Percentiles rank a stretch among this genome's conserved stretches.
Evolutionary conservation across 768 basidiomycete genomes (phyloP).

Genomic region (button mushroom (Agaricus bisporus)): DNA sequence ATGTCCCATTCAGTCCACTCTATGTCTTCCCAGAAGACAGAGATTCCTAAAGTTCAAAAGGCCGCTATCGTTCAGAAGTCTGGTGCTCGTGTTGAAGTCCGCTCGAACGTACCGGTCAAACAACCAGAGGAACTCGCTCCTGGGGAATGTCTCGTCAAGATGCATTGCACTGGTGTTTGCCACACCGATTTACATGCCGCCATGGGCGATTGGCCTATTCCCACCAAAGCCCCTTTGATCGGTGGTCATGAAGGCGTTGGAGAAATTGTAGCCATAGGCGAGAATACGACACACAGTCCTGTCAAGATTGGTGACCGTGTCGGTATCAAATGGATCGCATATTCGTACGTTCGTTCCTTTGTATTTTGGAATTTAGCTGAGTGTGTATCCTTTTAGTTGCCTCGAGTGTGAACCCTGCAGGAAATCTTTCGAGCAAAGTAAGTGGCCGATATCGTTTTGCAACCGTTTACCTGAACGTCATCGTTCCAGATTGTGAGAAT

Average conservation of each 20-base stretch:
- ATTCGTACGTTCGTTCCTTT: conserved; percentile 30
- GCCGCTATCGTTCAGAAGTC: conserved; percentile 34
- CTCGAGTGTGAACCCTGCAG: conserved; percentile 72
- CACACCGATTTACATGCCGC: conserved; percentile 80
- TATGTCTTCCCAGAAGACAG: background rate
- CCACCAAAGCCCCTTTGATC: conserved; percentile 58
- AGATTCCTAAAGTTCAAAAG: conserved; percentile 34
- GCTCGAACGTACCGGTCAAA: conserved; percentile 49
- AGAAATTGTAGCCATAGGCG: conserved; percentile 71
- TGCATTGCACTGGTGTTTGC: conserved; percentile 79
- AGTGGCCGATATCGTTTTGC: conserved; percentile 11
- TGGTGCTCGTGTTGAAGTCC: conserved; percentile 29
- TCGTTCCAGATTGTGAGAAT: conserved; percentile 45
- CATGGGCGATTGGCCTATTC: conserved; percentile 74
- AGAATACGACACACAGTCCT: conserved; percentile 48
- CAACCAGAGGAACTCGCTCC: conserved; percentile 50
- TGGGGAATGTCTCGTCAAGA: conserved; percentile 71
- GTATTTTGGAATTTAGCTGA: background rate
- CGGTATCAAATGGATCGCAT: conserved; percentile 78
- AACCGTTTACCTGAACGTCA: background rate
- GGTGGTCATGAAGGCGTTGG: conserved; percentile 88
- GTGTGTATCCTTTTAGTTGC: conserved; percentile 31
- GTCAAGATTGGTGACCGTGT: conserved; percentile 76
- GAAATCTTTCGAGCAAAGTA: conserved; percentile 71
- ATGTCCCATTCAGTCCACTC: conserved; percentile 3